A percentile compares a stretch with the other conserved stretches of the same genome.
Evolutionary conservation across 148 eudicot genomes (phyloP).

Genomic region (Rhododendron williamsianum): DNA sequence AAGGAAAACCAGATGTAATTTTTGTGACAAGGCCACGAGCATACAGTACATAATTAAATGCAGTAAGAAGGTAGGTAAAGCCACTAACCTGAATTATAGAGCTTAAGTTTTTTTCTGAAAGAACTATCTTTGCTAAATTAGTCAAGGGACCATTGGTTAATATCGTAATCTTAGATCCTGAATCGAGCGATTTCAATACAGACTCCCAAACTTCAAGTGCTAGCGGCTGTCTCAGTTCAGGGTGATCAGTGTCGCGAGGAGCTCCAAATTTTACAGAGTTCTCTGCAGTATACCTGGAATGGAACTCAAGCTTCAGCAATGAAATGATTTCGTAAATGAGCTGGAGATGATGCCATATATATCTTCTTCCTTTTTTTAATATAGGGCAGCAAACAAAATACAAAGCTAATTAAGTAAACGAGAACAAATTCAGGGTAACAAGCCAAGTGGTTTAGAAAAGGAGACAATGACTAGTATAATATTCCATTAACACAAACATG

Average conservation of each 20-base stretch:
- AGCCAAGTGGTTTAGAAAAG: not conserved
- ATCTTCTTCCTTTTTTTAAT: not conserved
- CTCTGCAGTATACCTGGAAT: slow-evolving; percentile 67
- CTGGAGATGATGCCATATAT: not conserved
- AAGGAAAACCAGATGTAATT: not conserved
- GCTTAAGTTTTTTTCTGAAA: slow-evolving; percentile 35
- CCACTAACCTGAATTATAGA: slow-evolving; percentile 55
- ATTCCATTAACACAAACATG: not conserved
- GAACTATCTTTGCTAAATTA: slow-evolving; percentile 58
- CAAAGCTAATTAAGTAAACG: not conserved
- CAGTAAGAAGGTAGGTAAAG: not conserved
- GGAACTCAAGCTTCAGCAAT: not conserved
- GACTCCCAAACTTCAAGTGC: slow-evolving; percentile 70
- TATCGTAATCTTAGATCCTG: slow-evolving; percentile 44
- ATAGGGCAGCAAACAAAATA: not conserved
- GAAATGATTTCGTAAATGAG: not conserved
- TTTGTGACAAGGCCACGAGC: not conserved
- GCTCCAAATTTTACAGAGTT: slow-evolving; percentile 61
- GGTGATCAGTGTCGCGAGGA: slow-evolving; percentile 64
- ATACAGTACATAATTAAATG: not conserved
- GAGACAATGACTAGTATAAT: not conserved
- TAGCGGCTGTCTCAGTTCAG: slow-evolving; percentile 63
- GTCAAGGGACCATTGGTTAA: slow-evolving; percentile 82
- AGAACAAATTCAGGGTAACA: not conserved
- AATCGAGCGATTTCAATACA: slow-evolving; percentile 32